Base-by-base conservation (phyloP, 1,139 yeast genomes). In the Eremothecium sinecaudum region DNA sequence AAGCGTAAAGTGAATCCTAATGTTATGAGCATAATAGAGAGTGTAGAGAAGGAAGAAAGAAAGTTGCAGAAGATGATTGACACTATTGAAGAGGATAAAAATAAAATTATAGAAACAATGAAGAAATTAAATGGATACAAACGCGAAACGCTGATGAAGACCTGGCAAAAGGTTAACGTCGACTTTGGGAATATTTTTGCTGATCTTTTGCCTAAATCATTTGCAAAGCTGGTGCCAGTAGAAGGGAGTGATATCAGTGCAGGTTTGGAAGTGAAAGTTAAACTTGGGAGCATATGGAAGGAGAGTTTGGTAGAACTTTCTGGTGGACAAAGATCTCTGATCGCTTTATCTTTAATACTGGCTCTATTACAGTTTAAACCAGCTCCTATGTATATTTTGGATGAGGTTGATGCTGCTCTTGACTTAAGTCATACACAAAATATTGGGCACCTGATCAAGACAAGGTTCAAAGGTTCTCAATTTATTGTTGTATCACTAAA, bases 331-430 rank as follows among this genome's bases (percentile, higher is more conserved):
- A 65, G 98, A 46, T 90, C 97, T 0, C 70, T 90, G 44, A 83
- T 87, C 45, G 98, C 98, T 0, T 63, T 90, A 33, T 82, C 97
- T 3, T 66, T 90, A 48, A 87, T 87, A 46, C 71, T 87, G 73
- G 95, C 97, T 0, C 64, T 90, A 41, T 65, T 90, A 37, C 94
- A 87, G 57, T 87, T 83, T 65, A 84, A 86, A 56, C 98, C 98
- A 2, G 97, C 98, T 0, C 98, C 98, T 8, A 83, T 90, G 94
- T 90, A 90, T 56, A 87, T 90, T 48, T 66, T 90, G 39, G 98
- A 90, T 61, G 98, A 90, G 61, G 96, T 90, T 24, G 98, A 90
- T 61, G 98, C 99, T 1, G 99, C 99, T 1, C 69, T 92, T 44
- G 99, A 92, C 65, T 70, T 87, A 44, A 83, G 94, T 36, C 99